phyloP scores from a whole-genome alignment of 2,329 filamentous ascomycete species.

The Coniochaeta sp. region DNA sequence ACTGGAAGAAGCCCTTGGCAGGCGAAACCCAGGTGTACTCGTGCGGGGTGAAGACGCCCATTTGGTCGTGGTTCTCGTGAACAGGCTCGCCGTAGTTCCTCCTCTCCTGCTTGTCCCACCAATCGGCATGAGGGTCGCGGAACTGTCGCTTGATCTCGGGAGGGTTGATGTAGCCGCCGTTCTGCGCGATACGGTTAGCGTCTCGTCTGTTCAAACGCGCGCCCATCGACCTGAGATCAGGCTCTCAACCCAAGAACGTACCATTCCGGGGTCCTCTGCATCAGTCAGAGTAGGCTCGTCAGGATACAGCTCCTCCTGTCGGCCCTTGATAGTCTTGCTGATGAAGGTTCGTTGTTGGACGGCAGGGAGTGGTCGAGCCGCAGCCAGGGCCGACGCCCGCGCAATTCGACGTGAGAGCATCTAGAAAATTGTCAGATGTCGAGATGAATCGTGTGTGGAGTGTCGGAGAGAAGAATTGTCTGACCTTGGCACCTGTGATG shows the following conservation, averaged over 20 bases:
- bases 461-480: slow-evolving; percentile 10
- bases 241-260: slow-evolving; percentile 34
- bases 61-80: slow-evolving; percentile 91
- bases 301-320: slow-evolving; percentile 45
- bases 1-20: slow-evolving; percentile 59
- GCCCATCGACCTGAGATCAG: not conserved
- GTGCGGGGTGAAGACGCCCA: slow-evolving; percentile 83
- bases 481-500: slow-evolving; percentile 21
- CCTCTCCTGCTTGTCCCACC: slow-evolving; percentile 97
- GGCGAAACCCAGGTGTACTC: slow-evolving; percentile 79
- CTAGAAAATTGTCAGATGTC: slow-evolving; percentile 23
- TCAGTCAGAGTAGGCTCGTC: slow-evolving; percentile 41
- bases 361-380: slow-evolving; percentile 41
- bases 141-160: slow-evolving; percentile 77
- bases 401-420: slow-evolving; percentile 56
- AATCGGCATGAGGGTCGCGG: slow-evolving; percentile 86
- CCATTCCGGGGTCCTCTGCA: slow-evolving; percentile 59
- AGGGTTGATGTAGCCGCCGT: slow-evolving; percentile 78
- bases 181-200: slow-evolving; percentile 41
- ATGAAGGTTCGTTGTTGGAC: slow-evolving; percentile 51
- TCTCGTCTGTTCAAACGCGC: not conserved
- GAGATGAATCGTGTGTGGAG: slow-evolving; percentile 10
- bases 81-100: slow-evolving; percentile 95
- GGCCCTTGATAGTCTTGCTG: slow-evolving; percentile 36
- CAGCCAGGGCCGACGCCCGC: slow-evolving; percentile 38